Evolutionary conservation across 2,329 filamentous ascomycete species (phyloP), one percentile per base, ranked within the genome.

Genomic region (Chaetomium strumarium): DNA sequence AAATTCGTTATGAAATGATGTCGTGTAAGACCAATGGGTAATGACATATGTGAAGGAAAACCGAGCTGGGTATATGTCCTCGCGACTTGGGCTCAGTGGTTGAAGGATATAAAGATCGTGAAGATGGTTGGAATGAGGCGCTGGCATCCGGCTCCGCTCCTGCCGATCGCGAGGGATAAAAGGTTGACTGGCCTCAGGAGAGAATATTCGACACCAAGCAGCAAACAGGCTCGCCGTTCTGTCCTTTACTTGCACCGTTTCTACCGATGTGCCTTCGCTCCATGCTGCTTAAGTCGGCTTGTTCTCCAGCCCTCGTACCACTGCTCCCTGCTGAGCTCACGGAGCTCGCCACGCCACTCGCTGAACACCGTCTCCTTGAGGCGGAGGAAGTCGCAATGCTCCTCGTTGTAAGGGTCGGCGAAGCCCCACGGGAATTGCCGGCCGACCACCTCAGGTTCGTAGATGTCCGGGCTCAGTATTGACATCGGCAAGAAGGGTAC

Each of bases 231-330:
- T 11, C 33, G 31, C 40, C 16, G 20, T 10, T 10, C 19, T 24
- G 34, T 44, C 34, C 49, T 34, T 19, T 40, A 5, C 31, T 19
- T 19, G 4, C 41, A 16, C 29, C 5, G 17, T 10, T 50, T 49
- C 40, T 38, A 74, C 63, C 71, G 68, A 57, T 67, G 68, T 55
- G 68, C 55, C 60, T 65, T 66, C 49, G 62, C 51, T n/a, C 70
- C 64, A 53, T 78, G 73, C 57, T 75, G 72, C 70, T 83, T 83
- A 59, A 85, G 76, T 51, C 81, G 75, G 70, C 75, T 84, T 9
- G 82, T 96, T 70, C 93, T 84, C 93, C 92, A 97, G 63, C 88
- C 85, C 70, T 97, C 92, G 63, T 97, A 97, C 89, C 90, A 96
- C 62, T 90, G 81, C 66, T 95, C 90, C 51, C 90, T 82, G 68